These are phyloP conservation scores for Fragaria vesca DNA, from an alignment of 306 rosid genomes.

Conservation along the genomic window DNA sequence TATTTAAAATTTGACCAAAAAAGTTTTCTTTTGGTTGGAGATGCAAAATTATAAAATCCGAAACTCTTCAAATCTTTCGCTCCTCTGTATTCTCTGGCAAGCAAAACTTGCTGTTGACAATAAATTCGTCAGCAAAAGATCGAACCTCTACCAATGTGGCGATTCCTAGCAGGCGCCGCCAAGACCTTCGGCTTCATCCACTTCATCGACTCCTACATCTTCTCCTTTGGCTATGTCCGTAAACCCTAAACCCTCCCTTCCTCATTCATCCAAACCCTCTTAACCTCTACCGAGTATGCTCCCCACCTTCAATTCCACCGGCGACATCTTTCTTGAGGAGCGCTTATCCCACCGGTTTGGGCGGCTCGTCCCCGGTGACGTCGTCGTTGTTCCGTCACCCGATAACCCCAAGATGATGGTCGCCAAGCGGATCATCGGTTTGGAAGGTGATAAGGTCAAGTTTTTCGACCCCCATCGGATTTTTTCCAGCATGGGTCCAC, in stretches of 20 bases:
- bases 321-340: slow-evolving; percentile 63
- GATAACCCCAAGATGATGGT: slow-evolving; percentile 52
- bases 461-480: slow-evolving; percentile 41
- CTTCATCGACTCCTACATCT: slow-evolving; percentile 56
- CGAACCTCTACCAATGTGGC: slow-evolving; percentile 19
- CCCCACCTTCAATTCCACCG: slow-evolving; percentile 67
- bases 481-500: too few relatives aligned
- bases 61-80: too few relatives aligned
- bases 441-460: slow-evolving; percentile 70
- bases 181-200: slow-evolving; percentile 72
- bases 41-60: too few relatives aligned
- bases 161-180: slow-evolving; percentile 38
- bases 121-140: too few relatives aligned
- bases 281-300: slow-evolving; percentile 56
- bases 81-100: too few relatives aligned
- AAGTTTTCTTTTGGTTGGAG: too few relatives aligned
- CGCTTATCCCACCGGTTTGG: slow-evolving; percentile 55
- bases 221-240: slow-evolving; percentile 56
- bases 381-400: slow-evolving; percentile 74
- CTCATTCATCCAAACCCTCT: not conserved
- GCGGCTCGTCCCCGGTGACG: slow-evolving; percentile 45
- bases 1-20: too few relatives aligned
- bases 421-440: slow-evolving; percentile 65
- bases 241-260: not conserved
- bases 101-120: too few relatives aligned